Percentiles rank a stretch among this genome's conserved stretches.
Conservation (phyloP, 768 basidiomycete species). For the Pulveroboletus sp. region DNA sequence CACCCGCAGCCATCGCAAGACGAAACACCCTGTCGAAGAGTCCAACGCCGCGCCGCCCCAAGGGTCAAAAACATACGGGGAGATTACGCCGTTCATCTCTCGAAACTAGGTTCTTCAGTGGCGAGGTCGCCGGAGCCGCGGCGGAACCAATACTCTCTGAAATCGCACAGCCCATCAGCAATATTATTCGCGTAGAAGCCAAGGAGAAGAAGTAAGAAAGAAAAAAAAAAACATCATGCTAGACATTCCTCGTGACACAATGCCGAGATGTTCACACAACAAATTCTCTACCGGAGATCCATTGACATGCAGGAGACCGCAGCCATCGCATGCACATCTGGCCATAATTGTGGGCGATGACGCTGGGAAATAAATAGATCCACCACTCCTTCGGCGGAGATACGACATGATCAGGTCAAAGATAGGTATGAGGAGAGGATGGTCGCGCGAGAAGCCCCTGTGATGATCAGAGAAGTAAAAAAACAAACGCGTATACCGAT, state of each 20-base stretch:
- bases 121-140: background rate
- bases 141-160: background rate
- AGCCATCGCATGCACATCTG: background rate
- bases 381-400: slow-evolving; percentile 18
- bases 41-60: slow-evolving; percentile 1
- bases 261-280: background rate
- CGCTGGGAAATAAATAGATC: slow-evolving; percentile 7
- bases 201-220: background rate
- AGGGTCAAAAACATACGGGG: slow-evolving; percentile 11
- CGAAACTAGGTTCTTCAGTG: slow-evolving; percentile 1
- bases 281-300: background rate
- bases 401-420: slow-evolving; percentile 3
- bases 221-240: background rate
- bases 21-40: slow-evolving; percentile 1
- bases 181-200: background rate
- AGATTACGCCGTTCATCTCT: slow-evolving; percentile 7
- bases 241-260: background rate
- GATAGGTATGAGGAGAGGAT: background rate
- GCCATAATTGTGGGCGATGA: background rate
- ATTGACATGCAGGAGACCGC: background rate
- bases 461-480: background rate
- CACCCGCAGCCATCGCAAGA: slow-evolving; percentile 27
- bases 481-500: slow-evolving; percentile 1
- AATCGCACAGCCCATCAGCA: background rate
- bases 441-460: background rate